These are phyloP conservation scores for Talaromyces sp. DNA, from an alignment of 2,329 filamentous ascomycete species.

Conservation along the genomic window DNA sequence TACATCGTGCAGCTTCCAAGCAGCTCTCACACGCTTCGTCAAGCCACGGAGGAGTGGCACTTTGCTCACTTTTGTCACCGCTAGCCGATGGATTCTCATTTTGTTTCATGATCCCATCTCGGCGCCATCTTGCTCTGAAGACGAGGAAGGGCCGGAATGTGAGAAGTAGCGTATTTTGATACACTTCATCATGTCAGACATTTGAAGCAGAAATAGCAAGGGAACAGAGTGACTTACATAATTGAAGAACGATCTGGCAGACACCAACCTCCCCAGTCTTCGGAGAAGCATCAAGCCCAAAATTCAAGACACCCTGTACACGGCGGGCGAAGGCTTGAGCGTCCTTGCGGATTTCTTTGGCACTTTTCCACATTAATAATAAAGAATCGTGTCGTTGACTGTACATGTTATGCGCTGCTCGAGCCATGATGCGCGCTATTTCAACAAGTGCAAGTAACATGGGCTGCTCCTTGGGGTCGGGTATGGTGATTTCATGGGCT, in stretches of 20 bases:
- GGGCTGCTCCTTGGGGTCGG: constrained; percentile 35
- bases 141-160: constrained; percentile 47
- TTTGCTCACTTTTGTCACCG: constrained; percentile 21
- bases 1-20: constrained; percentile 40
- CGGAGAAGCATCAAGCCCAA: constrained; percentile 35
- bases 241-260: constrained; percentile 40
- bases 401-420: constrained; percentile 43
- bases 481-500: constrained; percentile 36
- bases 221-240: constrained; percentile 30
- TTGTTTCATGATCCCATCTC: constrained; percentile 23
- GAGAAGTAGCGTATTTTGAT: constrained; percentile 43
- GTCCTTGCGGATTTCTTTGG: constrained; percentile 32
- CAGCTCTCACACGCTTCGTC: constrained; percentile 45
- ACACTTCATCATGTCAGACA: constrained; percentile 31
- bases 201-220: not conserved
- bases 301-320: constrained; percentile 29
- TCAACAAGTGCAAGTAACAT: constrained; percentile 36
- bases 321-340: constrained; percentile 27
- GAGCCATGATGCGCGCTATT: constrained; percentile 40
- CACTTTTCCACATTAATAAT: constrained; percentile 36
- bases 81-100: constrained; percentile 18
- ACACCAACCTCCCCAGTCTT: constrained; percentile 41
- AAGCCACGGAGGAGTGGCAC: constrained; percentile 37
- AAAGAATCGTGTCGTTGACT: constrained; percentile 40
- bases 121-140: constrained; percentile 41